Percentiles rank a stretch among this genome's conserved stretches.
Evolutionary conservation across 2,329 filamentous ascomycete genomes (phyloP).

Genomic region (Scorias spongiosa): DNA sequence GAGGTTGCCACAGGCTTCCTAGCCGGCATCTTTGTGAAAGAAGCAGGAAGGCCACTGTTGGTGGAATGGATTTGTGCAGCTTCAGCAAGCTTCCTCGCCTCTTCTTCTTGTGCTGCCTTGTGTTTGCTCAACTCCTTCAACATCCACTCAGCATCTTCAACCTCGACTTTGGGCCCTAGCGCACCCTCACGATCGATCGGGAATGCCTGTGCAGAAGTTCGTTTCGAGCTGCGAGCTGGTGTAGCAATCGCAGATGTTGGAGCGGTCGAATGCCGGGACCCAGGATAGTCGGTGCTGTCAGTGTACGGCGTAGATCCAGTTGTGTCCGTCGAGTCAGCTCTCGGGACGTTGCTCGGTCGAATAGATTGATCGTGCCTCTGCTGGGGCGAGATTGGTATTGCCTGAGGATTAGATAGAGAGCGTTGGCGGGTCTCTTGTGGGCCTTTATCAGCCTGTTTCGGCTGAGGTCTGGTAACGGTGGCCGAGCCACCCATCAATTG

Average conservation of each 20-base stretch:
- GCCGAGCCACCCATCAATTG: conserved; percentile 12
- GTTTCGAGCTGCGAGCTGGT: conserved; percentile 24
- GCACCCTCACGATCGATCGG: conserved; percentile 11
- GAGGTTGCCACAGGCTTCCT: conserved; percentile 13
- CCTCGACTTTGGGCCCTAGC: conserved; percentile 21
- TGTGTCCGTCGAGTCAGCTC: conserved; percentile 17
- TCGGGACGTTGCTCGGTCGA: conserved; percentile 5
- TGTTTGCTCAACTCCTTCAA: conserved; percentile 1
- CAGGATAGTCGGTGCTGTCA: conserved; percentile 24
- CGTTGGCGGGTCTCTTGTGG: not conserved
- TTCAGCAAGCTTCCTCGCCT: not conserved
- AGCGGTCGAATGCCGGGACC: conserved; percentile 24
- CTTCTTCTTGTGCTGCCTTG: conserved; percentile 7
- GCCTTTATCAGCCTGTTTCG: not conserved
- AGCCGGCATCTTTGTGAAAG: conserved; percentile 7
- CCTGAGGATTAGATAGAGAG: not conserved
- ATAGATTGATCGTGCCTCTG: not conserved
- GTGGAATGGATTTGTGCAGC: conserved; percentile 1
- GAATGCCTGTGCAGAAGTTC: conserved; percentile 22
- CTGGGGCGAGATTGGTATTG: conserved; percentile 3
- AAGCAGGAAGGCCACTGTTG: conserved; percentile 1
- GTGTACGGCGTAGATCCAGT: conserved; percentile 28
- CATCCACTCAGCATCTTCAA: conserved; percentile 19
- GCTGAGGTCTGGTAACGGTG: conserved; percentile 1
- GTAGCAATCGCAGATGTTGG: conserved; percentile 27